phyloP scores from a whole-genome alignment of 192 early-diverging fungal species.

The Coemansia sp. region DNA sequence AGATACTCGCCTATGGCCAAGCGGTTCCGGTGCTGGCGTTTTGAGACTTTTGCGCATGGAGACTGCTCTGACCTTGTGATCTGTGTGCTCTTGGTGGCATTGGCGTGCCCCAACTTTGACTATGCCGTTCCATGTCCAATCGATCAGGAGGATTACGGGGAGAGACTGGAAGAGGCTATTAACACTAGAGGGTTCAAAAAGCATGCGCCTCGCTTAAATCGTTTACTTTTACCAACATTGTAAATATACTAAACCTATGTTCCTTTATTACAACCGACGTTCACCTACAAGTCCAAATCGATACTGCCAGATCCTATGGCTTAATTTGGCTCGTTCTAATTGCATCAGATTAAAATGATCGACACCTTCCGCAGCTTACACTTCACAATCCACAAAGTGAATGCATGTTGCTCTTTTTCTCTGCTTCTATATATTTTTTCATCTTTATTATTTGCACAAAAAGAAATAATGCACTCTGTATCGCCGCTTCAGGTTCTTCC shows the following conservation, averaged over 20 bases:
- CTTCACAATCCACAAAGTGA: neutral
- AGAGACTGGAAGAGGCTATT: neutral
- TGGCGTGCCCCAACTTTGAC: neutral
- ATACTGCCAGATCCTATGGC: too few species aligned
- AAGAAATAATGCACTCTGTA: neutral
- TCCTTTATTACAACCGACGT: neutral
- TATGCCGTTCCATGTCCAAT: neutral
- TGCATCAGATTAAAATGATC: neutral
- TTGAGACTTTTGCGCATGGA: neutral
- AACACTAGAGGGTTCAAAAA: neutral
- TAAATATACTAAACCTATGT: neutral
- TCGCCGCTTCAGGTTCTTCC: neutral
- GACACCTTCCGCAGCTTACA: neutral
- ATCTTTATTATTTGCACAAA: neutral
- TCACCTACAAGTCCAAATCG: neutral
- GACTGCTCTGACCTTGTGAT: neutral
- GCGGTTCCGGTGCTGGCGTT: neutral
- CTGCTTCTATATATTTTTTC: neutral
- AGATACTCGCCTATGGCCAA: neutral
- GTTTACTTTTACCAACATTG: neutral
- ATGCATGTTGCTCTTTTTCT: neutral
- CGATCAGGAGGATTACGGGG: neutral
- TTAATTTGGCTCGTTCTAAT: neutral
- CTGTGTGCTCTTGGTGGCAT: neutral
- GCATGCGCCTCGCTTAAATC: neutral